These are phyloP conservation scores for Cyclotella choctawhatcheeana DNA, from an alignment of 108 stramenopile species.

Conservation along the genomic window DNA sequence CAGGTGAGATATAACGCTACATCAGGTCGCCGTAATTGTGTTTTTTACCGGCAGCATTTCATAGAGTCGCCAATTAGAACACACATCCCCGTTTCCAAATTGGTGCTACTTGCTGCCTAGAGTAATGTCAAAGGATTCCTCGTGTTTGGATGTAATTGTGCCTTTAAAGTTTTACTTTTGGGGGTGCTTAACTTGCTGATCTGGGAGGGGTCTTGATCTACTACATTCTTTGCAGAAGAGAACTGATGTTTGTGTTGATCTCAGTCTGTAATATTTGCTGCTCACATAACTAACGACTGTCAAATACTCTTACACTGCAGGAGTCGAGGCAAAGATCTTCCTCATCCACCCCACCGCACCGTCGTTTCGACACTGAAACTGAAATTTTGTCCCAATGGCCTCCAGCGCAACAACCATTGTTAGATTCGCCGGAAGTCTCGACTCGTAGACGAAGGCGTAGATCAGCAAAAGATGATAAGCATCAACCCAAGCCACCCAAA, in stretches of 20 bases:
- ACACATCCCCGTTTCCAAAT: conserved; percentile 34
- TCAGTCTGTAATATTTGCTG: not conserved
- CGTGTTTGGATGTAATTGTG: conserved; percentile 47
- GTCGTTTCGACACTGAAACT: conserved; percentile 11
- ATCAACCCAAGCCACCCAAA: conserved; percentile 18
- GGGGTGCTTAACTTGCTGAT: conserved; percentile 35
- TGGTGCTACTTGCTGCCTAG: conserved; percentile 60
- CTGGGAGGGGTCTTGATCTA: conserved; percentile 55
- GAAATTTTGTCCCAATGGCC: conserved; percentile 25
- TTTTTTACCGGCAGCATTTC: conserved; percentile 40
- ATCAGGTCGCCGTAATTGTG: not conserved
- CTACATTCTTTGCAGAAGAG: conserved; percentile 23
- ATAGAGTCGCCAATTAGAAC: conserved; percentile 57
- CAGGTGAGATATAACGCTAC: not conserved
- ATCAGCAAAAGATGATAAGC: not conserved
- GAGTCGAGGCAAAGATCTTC: no score
- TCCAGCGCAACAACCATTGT: conserved; percentile 8
- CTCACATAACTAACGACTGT: no score
- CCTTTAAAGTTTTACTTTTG: conserved; percentile 23
- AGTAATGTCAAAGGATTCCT: conserved; percentile 52
- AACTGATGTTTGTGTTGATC: not conserved
- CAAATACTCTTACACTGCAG: not conserved
- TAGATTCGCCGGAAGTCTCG: conserved; percentile 13
- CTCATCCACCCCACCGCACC: conserved; percentile 10
- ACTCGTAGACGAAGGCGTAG: not conserved